These are phyloP conservation scores for Stagonosporopsis tanaceti DNA, from an alignment of 2,329 filamentous ascomycete genomes.

Conservation along the genomic window DNA sequence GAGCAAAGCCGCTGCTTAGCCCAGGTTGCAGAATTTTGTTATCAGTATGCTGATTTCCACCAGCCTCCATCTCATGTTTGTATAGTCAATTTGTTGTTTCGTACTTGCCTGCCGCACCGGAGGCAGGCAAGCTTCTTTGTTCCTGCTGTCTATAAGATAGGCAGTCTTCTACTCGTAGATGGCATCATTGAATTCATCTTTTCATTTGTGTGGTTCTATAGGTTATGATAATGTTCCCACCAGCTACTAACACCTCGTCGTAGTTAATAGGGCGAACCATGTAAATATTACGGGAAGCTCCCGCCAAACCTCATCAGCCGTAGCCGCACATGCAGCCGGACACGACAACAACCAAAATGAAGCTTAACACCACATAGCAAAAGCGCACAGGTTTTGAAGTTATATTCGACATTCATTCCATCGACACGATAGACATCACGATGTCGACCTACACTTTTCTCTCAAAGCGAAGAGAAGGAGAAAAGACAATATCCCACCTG, in stretches of 20 bases:
- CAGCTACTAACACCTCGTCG: neutral
- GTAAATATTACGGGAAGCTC: neutral
- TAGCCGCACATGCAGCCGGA: neutral
- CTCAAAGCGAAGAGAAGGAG: slow-evolving; percentile 3
- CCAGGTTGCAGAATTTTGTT: too few relatives aligned
- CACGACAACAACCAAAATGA: slow-evolving; percentile 10
- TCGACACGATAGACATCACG: slow-evolving; percentile 18
- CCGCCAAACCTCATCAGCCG: neutral
- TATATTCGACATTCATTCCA: slow-evolving; percentile 12
- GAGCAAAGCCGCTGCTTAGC: too few relatives aligned
- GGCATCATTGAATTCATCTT: too few relatives aligned
- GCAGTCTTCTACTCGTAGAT: too few relatives aligned
- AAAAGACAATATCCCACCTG: slow-evolving; percentile 12
- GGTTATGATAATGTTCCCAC: neutral
- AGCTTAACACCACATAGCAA: slow-evolving; percentile 3
- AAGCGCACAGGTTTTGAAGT: slow-evolving; percentile 11
- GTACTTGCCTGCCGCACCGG: too few relatives aligned
- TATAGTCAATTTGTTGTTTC: too few relatives aligned
- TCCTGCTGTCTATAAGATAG: too few relatives aligned
- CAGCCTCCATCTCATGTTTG: too few relatives aligned
- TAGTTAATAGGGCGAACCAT: neutral
- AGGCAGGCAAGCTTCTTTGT: too few relatives aligned
- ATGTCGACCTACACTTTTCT: slow-evolving; percentile 5
- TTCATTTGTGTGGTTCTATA: too few relatives aligned
- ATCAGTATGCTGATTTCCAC: too few relatives aligned